Base-by-base conservation (phyloP, 2,329 filamentous ascomycete species). In the Rhytidhysteron rufulum region DNA sequence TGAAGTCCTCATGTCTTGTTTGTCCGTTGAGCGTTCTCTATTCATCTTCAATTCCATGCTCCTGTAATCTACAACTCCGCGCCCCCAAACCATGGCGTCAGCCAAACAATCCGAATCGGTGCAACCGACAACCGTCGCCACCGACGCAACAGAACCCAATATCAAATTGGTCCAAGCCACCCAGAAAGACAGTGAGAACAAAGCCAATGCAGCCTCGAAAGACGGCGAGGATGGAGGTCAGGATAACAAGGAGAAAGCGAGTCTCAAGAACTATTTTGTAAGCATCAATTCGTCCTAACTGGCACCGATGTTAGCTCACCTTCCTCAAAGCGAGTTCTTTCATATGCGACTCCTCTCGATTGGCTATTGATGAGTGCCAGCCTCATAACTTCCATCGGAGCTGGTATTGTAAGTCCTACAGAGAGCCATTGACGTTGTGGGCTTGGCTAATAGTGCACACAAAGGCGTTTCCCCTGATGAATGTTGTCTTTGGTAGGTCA, bases 401-500 rank as follows among this genome's bases (percentile, higher is more conserved):
- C 62, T 13, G 63, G 63, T 2, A 51, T 62, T 37, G 46, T 48
- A 18, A 40, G 47, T 46, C 8, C 17, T 39, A 15, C 27, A 18
- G 30, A 20, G 32, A 8, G 18, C 15, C 19, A 21, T 9, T 35
- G 19, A 9, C 21, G n/a, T n/a, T 37, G n/a, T 16, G 6, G 20
- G 16, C 18, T 16, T 16, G 15, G 22, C 18, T 20, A 40, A 36
- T 19, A 8, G 4, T 8, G 37, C 11, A 30, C 19, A 7, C 10
- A 30, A 20, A 47, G 38, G 50, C 61, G 0, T 54, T 78, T 5
- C 78, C 77, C 0, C 49, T 80, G 24, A 80, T 83, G 76, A 77
- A 79, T 27, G 64, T 82, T 29, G 66, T 82, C 5, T 79, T 82
- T 54, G 78, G 78, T 48, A 60, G 62, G 27, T 70, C 2, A 3